Percentiles rank a stretch among this genome's conserved stretches.
phyloP scores from a whole-genome alignment of 2,329 filamentous ascomycete species.

The Arthrocladium fulminans region DNA sequence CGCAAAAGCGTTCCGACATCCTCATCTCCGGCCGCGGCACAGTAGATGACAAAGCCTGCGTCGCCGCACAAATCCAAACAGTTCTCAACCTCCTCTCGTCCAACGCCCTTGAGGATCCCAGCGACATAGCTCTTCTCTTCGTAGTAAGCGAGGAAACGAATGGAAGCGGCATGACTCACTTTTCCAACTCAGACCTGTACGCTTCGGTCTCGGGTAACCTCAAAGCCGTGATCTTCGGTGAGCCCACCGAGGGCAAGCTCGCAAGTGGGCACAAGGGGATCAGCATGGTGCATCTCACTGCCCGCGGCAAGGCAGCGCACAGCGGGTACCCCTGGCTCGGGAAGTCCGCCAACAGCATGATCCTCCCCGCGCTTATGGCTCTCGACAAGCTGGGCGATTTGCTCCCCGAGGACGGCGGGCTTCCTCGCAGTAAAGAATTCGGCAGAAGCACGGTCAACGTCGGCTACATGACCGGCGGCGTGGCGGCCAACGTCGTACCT shows the following conservation, averaged over 20 bases:
- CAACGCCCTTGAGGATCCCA: slow-evolving; percentile 14
- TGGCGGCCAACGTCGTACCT: slow-evolving; percentile 82
- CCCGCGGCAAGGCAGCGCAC: slow-evolving; percentile 71
- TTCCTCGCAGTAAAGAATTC: slow-evolving; percentile 68
- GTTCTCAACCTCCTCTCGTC: slow-evolving; percentile 39
- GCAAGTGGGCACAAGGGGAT: slow-evolving; percentile 89
- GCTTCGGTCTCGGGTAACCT: slow-evolving; percentile 35
- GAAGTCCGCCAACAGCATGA: slow-evolving; percentile 70
- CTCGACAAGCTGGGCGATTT: slow-evolving; percentile 52
- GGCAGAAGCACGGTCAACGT: slow-evolving; percentile 88
- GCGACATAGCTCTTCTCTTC: slow-evolving; percentile 44
- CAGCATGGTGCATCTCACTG: slow-evolving; percentile 56
- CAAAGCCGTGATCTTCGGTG: slow-evolving; percentile 76
- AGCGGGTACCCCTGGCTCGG: slow-evolving; percentile 89
- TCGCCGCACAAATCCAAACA: slow-evolving; percentile 37
- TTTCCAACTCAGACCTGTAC: slow-evolving; percentile 38
- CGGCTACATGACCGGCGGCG: slow-evolving; percentile 66
- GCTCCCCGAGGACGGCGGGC: slow-evolving; percentile 40
- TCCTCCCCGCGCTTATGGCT: slow-evolving; percentile 62
- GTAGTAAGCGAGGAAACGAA: slow-evolving; percentile 73
- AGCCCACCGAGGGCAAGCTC: slow-evolving; percentile 82
- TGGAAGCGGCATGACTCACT: slow-evolving; percentile 68
- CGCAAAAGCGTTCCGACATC: slow-evolving; percentile 25
- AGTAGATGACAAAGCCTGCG: slow-evolving; percentile 40
- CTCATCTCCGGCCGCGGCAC: slow-evolving; percentile 37